Base-by-base conservation (phyloP, 306 rosid genomes). In the Aeschynomene evenia region DNA sequence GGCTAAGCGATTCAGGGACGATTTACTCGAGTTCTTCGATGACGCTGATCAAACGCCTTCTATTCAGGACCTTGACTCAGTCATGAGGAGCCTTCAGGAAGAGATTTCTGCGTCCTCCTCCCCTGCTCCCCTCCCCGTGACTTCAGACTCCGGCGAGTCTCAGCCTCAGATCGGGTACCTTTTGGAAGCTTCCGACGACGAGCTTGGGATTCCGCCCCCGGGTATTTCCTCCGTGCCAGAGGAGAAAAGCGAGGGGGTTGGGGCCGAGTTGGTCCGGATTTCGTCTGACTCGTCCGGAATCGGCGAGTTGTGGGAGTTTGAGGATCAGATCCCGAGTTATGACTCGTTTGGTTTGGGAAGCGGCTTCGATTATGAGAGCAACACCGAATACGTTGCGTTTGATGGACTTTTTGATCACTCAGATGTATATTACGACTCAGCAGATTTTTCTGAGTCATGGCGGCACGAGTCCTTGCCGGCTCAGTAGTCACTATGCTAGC, bases 121-220 rank as follows among this genome's bases (percentile, higher is more conserved):
- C 14, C 69, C 84, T 16, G 54, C 57, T n/a, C 82, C 88, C 23
- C 36, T 74, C 1, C 83, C 66, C 0, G 87, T 75, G 74, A 73
- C 84, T 40, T 76, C 84, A 24, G 87, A 84, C 16, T 79, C 90
- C 83, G 81, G 83, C 42, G 91, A 87, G 31, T 87, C 96, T 24
- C 90, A 79, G 40, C 86, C 97, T 24, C 86, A 87, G 70, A 84
- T 89, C 0, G 91, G 95, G 2, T 89, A 84, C 71, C 95, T 92
- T 10, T 60, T 89, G 0, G 95, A 80, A 64, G 96, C 98, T 6
- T 92, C 98, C 2, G 96, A 92, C n/a, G 95, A 89, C 9, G 98
- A 92, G 50, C 95, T 92, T 0, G 98, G 98, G 0, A 69, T 92
- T 23, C 98, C 98, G 0, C 98, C 97, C 0, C 74, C 96, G 11